Evolutionary conservation across 2,329 filamentous ascomycete genomes (phyloP).

Genomic region (Colletotrichum sp.): DNA sequence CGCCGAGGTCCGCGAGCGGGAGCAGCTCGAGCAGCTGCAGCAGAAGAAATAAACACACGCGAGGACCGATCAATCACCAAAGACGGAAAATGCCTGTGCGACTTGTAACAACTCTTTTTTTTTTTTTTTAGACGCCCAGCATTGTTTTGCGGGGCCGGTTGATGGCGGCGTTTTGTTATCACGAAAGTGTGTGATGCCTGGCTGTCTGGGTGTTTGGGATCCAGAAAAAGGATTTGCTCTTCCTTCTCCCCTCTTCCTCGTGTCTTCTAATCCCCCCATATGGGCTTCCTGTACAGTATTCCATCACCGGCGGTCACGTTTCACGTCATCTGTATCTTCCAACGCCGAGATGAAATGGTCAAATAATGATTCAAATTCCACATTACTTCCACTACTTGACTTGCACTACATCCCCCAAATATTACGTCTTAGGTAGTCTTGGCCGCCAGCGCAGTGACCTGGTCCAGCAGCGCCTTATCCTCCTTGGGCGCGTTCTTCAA

Average conservation of each 20-base stretch:
- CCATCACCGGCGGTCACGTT: neutral
- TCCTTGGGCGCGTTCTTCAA: slow-evolving; percentile 58
- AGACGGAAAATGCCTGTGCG: neutral
- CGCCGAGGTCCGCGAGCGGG: slow-evolving; percentile 62
- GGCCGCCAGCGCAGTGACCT: slow-evolving; percentile 48
- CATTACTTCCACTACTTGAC: neutral
- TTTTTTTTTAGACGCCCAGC: neutral
- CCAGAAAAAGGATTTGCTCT: neutral
- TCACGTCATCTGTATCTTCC: neutral
- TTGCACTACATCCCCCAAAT: neutral
- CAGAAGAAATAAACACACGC: neutral
- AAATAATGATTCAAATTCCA: slow-evolving; percentile 14
- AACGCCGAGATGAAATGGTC: slow-evolving; percentile 5
- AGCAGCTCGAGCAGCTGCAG: slow-evolving; percentile 1
- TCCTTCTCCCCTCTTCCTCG: neutral
- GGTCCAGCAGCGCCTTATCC: slow-evolving; percentile 51
- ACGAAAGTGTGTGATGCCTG: neutral
- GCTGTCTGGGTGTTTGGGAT: neutral
- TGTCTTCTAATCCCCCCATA: neutral
- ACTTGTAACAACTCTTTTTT: neutral
- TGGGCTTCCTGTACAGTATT: slow-evolving; percentile 4
- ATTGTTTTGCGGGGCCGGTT: neutral
- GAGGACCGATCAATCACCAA: neutral
- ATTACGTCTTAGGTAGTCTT: neutral
- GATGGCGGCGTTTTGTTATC: slow-evolving; percentile 9